Conservation (phyloP, 139 green algal species). For the Coelastrella sp. region DNA sequence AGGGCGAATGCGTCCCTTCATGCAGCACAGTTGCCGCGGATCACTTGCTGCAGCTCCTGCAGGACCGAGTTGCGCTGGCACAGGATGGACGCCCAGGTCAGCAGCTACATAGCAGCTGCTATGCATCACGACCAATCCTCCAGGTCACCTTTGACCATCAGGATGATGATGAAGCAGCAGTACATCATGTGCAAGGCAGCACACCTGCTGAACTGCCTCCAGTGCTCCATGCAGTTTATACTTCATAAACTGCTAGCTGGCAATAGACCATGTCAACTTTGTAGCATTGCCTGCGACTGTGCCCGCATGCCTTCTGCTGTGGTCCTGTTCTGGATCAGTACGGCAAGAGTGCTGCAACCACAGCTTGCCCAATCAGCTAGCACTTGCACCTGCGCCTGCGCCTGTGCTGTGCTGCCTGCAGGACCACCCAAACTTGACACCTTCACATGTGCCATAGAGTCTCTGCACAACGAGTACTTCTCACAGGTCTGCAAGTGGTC, state of each 20-base stretch:
- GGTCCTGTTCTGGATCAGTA: no score
- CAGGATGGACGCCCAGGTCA: not conserved
- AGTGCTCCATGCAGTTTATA: no score
- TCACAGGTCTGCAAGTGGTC: not conserved
- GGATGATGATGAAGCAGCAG: no score
- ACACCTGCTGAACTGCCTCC: no score
- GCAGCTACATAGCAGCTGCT: not conserved
- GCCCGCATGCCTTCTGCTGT: no score
- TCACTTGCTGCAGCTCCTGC: slow-evolving; percentile 25
- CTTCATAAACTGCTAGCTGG: no score
- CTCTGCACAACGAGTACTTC: not conserved
- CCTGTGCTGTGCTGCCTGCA: not conserved
- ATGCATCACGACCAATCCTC: not conserved
- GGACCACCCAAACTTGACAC: not conserved
- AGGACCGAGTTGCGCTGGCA: not conserved
- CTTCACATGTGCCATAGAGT: not conserved
- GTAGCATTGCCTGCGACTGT: no score
- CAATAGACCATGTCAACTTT: no score
- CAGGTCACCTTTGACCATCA: no score
- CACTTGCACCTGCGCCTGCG: not conserved
- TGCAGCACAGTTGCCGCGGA: not conserved
- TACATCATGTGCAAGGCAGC: no score
- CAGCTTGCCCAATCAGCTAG: not conserved
- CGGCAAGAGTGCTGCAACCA: no score
- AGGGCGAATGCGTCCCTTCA: slow-evolving; percentile 15